phyloP scores from a whole-genome alignment of 768 basidiomycete genomes.

The Chlorophyllum brunneum region DNA sequence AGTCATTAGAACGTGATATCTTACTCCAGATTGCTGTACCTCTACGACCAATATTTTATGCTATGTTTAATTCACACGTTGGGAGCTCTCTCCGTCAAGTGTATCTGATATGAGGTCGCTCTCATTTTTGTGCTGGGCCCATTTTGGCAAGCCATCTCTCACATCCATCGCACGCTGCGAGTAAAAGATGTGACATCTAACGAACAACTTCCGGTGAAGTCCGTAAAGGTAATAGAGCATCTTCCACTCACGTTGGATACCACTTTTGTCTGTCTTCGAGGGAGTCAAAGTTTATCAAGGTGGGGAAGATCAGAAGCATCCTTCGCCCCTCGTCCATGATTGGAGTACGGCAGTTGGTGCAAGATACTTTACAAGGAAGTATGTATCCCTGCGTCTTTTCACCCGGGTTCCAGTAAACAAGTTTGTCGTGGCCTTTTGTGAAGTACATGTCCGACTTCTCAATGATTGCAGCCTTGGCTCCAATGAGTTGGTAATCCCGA shows the following conservation, averaged over 20 bases:
- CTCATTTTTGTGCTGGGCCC: conserved; percentile 9
- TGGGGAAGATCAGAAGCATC: conserved; percentile 14
- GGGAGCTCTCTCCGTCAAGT: not conserved
- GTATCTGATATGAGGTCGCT: not conserved
- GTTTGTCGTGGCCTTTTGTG: conserved; percentile 6
- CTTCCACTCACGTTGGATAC: conserved; percentile 8
- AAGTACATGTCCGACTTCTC: conserved; percentile 13
- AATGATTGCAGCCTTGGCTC: conserved; percentile 12
- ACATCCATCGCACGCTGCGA: conserved; percentile 11
- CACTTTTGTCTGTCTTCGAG: conserved; percentile 4
- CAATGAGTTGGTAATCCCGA: not conserved
- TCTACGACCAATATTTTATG: not conserved
- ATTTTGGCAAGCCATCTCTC: conserved; percentile 13
- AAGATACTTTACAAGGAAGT: conserved; percentile 14
- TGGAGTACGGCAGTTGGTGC: conserved; percentile 12
- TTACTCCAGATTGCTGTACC: not conserved
- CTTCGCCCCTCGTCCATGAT: conserved; percentile 15
- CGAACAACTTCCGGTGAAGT: no score
- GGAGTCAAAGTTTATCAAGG: conserved; percentile 6
- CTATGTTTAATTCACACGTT: not conserved
- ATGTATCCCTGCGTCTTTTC: not conserved
- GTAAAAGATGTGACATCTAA: conserved; percentile 15
- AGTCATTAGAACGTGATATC: no score
- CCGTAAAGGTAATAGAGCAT: not conserved
- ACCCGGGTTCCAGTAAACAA: conserved; percentile 8